phyloP scores from a whole-genome alignment of 2,329 filamentous ascomycete genomes.

The Diplocarpon mali region DNA sequence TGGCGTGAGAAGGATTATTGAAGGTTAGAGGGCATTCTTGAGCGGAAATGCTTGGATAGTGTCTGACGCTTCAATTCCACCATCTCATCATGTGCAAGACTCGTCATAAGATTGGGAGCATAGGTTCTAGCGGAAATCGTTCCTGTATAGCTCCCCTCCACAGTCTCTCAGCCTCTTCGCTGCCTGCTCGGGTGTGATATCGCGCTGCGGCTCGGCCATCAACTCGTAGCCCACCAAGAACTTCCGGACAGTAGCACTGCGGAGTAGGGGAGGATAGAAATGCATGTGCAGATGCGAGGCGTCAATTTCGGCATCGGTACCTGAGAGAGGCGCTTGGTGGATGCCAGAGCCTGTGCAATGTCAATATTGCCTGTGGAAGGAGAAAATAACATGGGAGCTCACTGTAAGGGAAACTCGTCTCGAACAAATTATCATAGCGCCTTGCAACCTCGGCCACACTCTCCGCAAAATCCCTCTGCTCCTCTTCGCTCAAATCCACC shows the following conservation, averaged over 20 bases:
- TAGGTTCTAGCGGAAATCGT: constrained; percentile 25
- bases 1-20: neutral
- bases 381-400: neutral
- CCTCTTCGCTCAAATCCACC: constrained; percentile 64
- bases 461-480: constrained; percentile 67
- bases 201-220: constrained; percentile 93
- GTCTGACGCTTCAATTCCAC: constrained; percentile 5
- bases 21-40: neutral
- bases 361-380: neutral
- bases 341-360: constrained; percentile 63
- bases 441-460: constrained; percentile 79
- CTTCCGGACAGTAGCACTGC: constrained; percentile 89
- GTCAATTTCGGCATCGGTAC: constrained; percentile 72
- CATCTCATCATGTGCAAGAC: neutral
- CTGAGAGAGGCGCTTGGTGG: constrained; percentile 84
- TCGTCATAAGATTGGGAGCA: neutral
- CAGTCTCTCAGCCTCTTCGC: constrained; percentile 65
- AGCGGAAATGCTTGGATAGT: neutral
- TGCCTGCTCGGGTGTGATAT: constrained; percentile 96
- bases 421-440: constrained; percentile 92
- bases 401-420: constrained; percentile 95
- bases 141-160: constrained; percentile 76
- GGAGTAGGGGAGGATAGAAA: constrained; percentile 88
- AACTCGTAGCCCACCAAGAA: constrained; percentile 95
- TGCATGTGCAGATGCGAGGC: constrained; percentile 91